phyloP scores from a whole-genome alignment of 2,329 filamentous ascomycete genomes.

The Fusarium sterilihyphosum region DNA sequence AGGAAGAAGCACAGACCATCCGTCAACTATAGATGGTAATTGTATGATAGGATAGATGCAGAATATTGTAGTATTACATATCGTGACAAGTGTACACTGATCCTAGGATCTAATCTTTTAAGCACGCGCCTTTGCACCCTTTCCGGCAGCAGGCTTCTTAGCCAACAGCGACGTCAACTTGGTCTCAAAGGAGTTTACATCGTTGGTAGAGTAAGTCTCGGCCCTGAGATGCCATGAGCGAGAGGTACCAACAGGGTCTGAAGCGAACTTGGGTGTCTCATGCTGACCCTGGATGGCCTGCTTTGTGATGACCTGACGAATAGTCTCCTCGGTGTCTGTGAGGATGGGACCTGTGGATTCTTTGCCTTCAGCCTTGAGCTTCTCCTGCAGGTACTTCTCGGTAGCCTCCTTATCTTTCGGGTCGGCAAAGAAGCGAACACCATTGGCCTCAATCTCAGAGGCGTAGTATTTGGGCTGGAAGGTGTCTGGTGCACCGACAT shows the following conservation, averaged over 20 bases:
- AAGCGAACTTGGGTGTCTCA: conserved; percentile 48
- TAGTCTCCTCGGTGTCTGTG: conserved; percentile 46
- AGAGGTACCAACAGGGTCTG: conserved; percentile 48
- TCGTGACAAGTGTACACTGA: conserved; percentile 43
- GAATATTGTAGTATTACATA: conserved; percentile 44
- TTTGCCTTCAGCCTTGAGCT: conserved; percentile 32
- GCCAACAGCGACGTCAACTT: conserved; percentile 50
- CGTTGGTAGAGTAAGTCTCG: conserved; percentile 48
- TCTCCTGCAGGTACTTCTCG: conserved; percentile 46
- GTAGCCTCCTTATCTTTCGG: conserved; percentile 42
- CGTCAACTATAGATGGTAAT: conserved; percentile 48
- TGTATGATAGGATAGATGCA: conserved; percentile 28
- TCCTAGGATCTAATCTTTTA: conserved; percentile 32
- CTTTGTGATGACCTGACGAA: conserved; percentile 48
- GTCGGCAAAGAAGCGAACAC: conserved; percentile 42
- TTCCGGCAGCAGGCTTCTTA: conserved; percentile 31
- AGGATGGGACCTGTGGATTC: conserved; percentile 43
- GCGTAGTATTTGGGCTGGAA: conserved; percentile 47
- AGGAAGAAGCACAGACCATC: conserved; percentile 59
- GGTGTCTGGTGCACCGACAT: conserved; percentile 45
- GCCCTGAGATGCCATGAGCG: conserved; percentile 51
- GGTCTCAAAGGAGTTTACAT: conserved; percentile 52
- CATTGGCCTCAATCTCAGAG: conserved; percentile 43
- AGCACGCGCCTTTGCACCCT: conserved; percentile 40
- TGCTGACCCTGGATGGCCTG: conserved; percentile 50